These are phyloP conservation scores for Penicillium manginii DNA, from an alignment of 495 filamentous ascomycete species.

Conservation along the genomic window DNA sequence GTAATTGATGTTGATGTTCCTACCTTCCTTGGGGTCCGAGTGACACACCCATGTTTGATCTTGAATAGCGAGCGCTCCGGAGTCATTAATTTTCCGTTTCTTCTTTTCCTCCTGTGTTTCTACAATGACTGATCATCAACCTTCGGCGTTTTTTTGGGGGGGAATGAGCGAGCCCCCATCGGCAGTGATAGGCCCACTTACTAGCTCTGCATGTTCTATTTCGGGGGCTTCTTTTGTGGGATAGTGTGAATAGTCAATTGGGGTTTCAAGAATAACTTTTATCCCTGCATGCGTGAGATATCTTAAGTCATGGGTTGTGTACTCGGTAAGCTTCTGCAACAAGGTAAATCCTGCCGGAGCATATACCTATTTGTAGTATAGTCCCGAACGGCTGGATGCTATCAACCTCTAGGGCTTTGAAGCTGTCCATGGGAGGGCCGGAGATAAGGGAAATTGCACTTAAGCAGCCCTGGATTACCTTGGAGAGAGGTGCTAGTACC, in stretches of 20 bases:
- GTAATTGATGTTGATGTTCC: neutral
- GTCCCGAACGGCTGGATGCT: too few relatives aligned
- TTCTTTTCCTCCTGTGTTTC: constrained; percentile 8
- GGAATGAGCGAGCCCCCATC: constrained; percentile 10
- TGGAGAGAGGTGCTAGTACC: too few relatives aligned
- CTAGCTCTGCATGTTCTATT: constrained; percentile 5
- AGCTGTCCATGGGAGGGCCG: too few relatives aligned
- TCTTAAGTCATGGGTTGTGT: neutral
- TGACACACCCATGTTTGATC: constrained; percentile 15
- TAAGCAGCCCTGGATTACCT: too few relatives aligned
- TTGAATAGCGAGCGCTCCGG: constrained; percentile 26
- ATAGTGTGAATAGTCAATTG: constrained; percentile 21
- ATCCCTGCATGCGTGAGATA: constrained; percentile 3
- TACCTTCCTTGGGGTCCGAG: neutral
- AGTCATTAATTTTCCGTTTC: constrained; percentile 17
- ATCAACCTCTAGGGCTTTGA: too few relatives aligned
- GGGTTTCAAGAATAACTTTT: constrained; percentile 1
- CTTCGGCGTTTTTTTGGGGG: constrained; percentile 21
- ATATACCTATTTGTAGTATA: too few relatives aligned
- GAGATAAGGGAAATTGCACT: too few relatives aligned
- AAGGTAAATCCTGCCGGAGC: too few relatives aligned
- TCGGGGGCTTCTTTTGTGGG: constrained; percentile 10
- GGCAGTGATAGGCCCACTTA: constrained; percentile 7
- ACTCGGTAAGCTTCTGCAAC: too few relatives aligned
- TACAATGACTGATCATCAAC: constrained; percentile 17